Percentiles rank a stretch among this genome's conserved stretches.
These are phyloP conservation scores for Penicillium capsulatum DNA, from an alignment of 2,329 filamentous ascomycete species.

Conservation along the genomic window DNA sequence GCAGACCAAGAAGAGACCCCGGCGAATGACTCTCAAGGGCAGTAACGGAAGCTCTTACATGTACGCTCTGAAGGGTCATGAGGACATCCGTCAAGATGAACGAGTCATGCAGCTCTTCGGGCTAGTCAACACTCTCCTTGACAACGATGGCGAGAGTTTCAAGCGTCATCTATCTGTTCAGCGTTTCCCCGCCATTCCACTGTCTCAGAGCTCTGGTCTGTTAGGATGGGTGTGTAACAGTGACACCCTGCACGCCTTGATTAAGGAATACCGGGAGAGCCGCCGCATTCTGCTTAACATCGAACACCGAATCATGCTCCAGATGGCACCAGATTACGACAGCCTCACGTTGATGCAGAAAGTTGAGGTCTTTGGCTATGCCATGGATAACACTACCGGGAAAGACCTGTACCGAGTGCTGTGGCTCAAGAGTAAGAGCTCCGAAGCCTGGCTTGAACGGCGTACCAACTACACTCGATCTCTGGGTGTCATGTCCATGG, in stretches of 20 bases:
- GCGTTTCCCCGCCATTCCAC: constrained; percentile 89
- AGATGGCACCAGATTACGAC: constrained; percentile 99
- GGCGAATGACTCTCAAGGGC: constrained; percentile 81
- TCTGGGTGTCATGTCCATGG: constrained; percentile 99
- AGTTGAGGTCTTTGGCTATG: constrained; percentile 98
- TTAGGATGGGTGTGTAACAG: constrained; percentile 97
- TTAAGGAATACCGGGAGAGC: constrained; percentile 94
- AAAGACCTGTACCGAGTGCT: constrained; percentile 97
- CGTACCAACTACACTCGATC: constrained; percentile 99
- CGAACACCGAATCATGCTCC: constrained; percentile 98
- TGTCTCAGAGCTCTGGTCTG: constrained; percentile 93
- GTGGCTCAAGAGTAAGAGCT: constrained; percentile 98
- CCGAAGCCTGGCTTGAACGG: constrained; percentile 93
- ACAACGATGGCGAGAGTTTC: constrained; percentile 91
- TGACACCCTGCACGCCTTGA: constrained; percentile 93
- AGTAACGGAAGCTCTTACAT: constrained; percentile 85
- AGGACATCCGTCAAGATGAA: constrained; percentile 98
- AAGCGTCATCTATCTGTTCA: constrained; percentile 97
- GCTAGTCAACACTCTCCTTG: constrained; percentile 89
- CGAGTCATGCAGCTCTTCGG: constrained; percentile 99
- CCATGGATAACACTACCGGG: constrained; percentile 96
- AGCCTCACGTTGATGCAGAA: constrained; percentile 99
- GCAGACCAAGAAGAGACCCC: constrained; percentile 90
- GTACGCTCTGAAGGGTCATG: constrained; percentile 95
- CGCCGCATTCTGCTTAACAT: constrained; percentile 98